Conservation (phyloP, 306 rosid species). For the Vigna reflexopilosa region DNA sequence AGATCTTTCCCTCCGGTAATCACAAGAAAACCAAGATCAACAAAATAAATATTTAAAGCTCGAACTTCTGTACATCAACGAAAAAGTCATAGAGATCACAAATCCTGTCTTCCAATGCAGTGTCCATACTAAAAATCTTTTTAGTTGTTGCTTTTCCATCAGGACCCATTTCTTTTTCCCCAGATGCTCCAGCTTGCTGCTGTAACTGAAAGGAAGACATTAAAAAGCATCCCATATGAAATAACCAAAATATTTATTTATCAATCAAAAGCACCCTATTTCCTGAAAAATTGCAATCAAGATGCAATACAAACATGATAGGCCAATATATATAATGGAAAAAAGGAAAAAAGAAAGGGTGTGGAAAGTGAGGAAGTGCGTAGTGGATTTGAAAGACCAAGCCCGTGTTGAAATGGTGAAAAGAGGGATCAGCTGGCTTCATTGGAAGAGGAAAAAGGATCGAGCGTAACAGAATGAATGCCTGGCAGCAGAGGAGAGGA, state of each 20-base stretch:
- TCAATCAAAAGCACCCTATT: neutral
- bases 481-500: too few species aligned
- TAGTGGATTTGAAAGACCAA: neutral
- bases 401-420: too few species aligned
- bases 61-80: conserved; percentile 75
- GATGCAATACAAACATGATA: conserved; percentile 23
- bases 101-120: conserved; percentile 88
- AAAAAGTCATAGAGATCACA: conserved; percentile 98
- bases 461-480: too few species aligned
- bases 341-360: too few species aligned
- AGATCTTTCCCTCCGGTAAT: neutral
- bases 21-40: conserved; percentile 8
- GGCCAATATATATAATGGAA: too few species aligned
- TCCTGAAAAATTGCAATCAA: neutral
- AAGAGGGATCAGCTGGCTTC: too few species aligned
- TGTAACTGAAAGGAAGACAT: conserved; percentile 56
- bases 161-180: conserved; percentile 64
- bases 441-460: too few species aligned
- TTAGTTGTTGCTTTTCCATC: conserved; percentile 67
- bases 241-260: conserved; percentile 1
- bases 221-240: conserved; percentile 40
- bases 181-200: conserved; percentile 68
- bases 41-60: conserved; percentile 34
- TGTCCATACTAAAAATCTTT: conserved; percentile 73
- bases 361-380: neutral